Percentiles rank a stretch among this genome's conserved stretches.
Conservation (phyloP, 148 eudicot genomes). For the Vaccinium corymbosum region DNA sequence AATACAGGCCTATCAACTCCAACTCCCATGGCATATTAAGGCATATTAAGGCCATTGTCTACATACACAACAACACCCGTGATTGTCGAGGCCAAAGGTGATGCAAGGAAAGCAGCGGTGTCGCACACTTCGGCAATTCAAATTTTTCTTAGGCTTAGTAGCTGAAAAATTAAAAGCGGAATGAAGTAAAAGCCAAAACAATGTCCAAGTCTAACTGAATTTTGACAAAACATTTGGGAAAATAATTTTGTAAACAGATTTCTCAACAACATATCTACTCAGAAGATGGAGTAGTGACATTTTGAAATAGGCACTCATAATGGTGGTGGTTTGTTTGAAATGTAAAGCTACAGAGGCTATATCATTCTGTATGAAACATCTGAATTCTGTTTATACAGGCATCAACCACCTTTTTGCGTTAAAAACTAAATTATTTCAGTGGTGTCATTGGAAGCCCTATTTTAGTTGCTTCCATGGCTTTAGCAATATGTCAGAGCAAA, state of each 20-base stretch:
- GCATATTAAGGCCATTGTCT: too few species aligned
- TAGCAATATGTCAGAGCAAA: too few species aligned
- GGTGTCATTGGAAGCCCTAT: background rate
- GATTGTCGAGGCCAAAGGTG: too few species aligned
- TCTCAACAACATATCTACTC: too few species aligned
- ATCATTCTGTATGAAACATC: background rate
- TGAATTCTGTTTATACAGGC: background rate
- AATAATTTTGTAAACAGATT: background rate
- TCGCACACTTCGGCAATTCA: constrained; percentile 54
- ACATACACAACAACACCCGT: too few species aligned
- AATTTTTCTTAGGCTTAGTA: constrained; percentile 13
- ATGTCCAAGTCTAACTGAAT: too few species aligned
- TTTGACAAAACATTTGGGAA: too few species aligned
- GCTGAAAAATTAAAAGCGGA: background rate
- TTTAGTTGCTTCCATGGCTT: background rate
- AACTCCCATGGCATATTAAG: too few species aligned
- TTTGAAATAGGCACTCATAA: background rate
- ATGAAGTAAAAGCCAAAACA: background rate
- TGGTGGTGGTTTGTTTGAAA: background rate
- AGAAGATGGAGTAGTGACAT: background rate
- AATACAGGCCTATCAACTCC: too few species aligned
- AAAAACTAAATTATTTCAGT: background rate
- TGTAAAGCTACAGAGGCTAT: background rate
- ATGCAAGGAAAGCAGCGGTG: too few species aligned
- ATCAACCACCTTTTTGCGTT: background rate